Base-by-base conservation (phyloP, 192 early-diverging fungal species). In the Mycoemilia scoparia region DNA sequence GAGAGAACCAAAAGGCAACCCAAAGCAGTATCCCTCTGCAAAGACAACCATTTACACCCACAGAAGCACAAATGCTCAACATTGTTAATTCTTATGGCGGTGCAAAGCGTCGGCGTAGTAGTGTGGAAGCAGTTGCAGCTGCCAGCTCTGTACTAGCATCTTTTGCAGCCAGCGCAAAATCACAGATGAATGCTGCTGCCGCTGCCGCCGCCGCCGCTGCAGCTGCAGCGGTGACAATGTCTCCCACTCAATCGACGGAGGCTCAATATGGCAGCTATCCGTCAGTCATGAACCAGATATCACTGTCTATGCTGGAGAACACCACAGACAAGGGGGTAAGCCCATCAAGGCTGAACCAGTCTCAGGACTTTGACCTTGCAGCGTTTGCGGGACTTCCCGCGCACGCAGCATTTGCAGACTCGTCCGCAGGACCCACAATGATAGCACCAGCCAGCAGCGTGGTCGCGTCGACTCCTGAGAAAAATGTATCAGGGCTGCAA, bases 141-240 rank as follows among this genome's bases (percentile, higher is more conserved):
- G 59, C 59, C 16, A 62, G 59, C 41, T 62, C 59, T 4, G 59
- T 62, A 31, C 45, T 62, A 25, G 59, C 59, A 5, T 62, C 59
- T 2, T 51, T 62, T 9, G 59, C 59, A 7, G 56, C 17, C 35
- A 57, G 59, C 38, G 27, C 53, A 22, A 62, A 62, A 35, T 27
- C 48, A 9, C 49, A 41, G 15, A 33, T 51, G 36, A 45, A 28
- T 21, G 26, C 32, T 27, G 35, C 34, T 4, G 32, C 30, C 25
- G 49, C 48, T 0, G 45, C 40, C 2, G 45, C 44, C 5, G 10
- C 21, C 12, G 34, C 25, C 9, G 43, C 43, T 3, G 36, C 33
- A 3, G 54, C 48, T 8, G 45, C 39, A 11, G 49, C 38, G n/a
- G n/a, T n/a, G n/a, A n/a, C n/a, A n/a, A n/a, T n/a, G n/a, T n/a